Evolutionary conservation across 345 rosid genomes (phyloP).

Genomic region (Schrenkiella parvula): DNA sequence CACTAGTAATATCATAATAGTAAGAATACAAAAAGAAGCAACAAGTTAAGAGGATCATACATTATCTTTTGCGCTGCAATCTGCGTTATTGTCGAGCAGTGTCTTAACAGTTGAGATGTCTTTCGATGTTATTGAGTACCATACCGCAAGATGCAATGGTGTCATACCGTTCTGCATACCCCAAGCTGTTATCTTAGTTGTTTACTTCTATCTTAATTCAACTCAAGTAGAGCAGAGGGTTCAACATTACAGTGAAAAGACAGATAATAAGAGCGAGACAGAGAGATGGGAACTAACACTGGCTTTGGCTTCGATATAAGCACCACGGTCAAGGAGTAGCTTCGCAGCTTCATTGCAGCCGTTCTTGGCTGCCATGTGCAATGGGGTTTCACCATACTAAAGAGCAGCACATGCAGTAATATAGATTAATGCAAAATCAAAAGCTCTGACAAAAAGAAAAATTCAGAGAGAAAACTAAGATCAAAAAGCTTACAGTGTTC

Average conservation of each 20-base stretch:
- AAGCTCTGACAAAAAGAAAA: background rate
- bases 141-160: constrained; percentile 94
- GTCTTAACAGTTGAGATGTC: constrained; percentile 77
- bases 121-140: constrained; percentile 82
- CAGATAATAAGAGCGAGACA: background rate
- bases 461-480: background rate
- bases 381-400: constrained; percentile 97
- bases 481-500: constrained; percentile 52
- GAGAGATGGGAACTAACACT: constrained; percentile 36
- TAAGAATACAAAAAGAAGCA: background rate
- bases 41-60: constrained; percentile 30
- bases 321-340: constrained; percentile 78
- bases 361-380: constrained; percentile 98
- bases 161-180: constrained; percentile 99
- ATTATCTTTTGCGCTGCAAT: constrained; percentile 87
- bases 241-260: background rate
- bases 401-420: background rate
- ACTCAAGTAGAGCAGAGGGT: background rate
- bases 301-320: constrained; percentile 84
- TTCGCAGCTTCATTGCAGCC: constrained; percentile 77
- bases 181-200: too few species aligned
- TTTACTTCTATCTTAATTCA: too few species aligned
- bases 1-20: background rate
- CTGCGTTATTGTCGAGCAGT: constrained; percentile 76
- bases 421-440: constrained; percentile 1